Percentiles rank a stretch among this genome's conserved stretches.
Evolutionary conservation across 192 early-diverging fungal species (phyloP).

Genomic region (Backusella sp.): DNA sequence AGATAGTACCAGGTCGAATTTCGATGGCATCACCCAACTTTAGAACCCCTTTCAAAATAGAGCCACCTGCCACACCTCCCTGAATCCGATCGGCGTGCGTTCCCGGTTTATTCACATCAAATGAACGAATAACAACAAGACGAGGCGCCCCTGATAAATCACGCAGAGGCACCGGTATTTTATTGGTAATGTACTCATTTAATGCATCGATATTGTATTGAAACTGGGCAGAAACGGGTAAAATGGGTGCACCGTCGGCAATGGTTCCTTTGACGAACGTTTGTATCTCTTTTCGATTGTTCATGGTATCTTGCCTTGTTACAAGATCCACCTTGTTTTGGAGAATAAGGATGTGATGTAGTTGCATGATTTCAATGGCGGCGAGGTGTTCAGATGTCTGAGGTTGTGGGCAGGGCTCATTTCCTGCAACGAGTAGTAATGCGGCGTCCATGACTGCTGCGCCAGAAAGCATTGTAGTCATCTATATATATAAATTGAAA

Average conservation of each 20-base stretch:
- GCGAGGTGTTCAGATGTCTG: constrained; percentile 99
- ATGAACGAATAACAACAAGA: constrained; percentile 96
- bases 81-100: constrained; percentile 86
- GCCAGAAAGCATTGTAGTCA: constrained; percentile 99
- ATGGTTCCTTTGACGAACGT: constrained; percentile 92
- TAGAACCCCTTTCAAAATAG: constrained; percentile 88
- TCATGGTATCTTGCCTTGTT: constrained; percentile 84
- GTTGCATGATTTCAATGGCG: constrained; percentile 98
- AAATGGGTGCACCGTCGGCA: constrained; percentile 90
- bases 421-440: constrained; percentile 91
- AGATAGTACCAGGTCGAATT: constrained; percentile 91
- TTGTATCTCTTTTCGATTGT: constrained; percentile 86
- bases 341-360: constrained; percentile 91
- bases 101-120: constrained; percentile 99
- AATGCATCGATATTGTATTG: constrained; percentile 98
- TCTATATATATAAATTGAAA: constrained; percentile 28
- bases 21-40: constrained; percentile 93
- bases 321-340: constrained; percentile 99
- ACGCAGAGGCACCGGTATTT: constrained; percentile 90
- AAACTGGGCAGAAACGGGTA: constrained; percentile 97
- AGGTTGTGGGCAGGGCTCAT: constrained; percentile 98
- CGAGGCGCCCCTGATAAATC: constrained; percentile 89
- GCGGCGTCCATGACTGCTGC: constrained; percentile 99
- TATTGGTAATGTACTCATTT: constrained; percentile 94
- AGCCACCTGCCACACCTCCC: constrained; percentile 97